Evolutionary conservation across 805 yeast genomes (phyloP).

Genomic region (Pichia exigua): DNA sequence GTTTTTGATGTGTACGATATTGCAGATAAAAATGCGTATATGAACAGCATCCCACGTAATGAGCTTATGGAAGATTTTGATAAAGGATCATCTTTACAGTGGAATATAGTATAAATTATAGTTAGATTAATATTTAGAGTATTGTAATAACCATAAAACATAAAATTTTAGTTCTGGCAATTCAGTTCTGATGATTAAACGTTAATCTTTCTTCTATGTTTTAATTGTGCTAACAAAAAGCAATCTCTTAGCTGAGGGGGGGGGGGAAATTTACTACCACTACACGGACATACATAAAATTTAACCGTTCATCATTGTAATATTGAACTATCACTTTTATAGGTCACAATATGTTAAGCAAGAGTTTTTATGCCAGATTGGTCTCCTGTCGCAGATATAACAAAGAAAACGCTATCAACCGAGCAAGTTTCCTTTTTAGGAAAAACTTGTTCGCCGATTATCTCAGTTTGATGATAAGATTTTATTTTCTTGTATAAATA

Average conservation of each 20-base stretch:
- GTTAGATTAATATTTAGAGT: too few relatives aligned
- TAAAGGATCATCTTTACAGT: not conserved
- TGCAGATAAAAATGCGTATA: slow-evolving; percentile 26
- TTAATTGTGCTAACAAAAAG: too few relatives aligned
- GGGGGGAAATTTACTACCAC: too few relatives aligned
- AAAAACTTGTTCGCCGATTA: not conserved
- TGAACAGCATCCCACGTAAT: slow-evolving; percentile 11
- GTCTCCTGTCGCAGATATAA: not conserved
- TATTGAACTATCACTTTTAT: too few relatives aligned
- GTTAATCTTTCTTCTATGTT: too few relatives aligned
- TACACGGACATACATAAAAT: too few relatives aligned
- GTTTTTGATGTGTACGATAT: slow-evolving; percentile 31
- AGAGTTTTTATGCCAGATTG: too few relatives aligned
- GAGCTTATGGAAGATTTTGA: slow-evolving; percentile 6
- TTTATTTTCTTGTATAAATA: not conserved
- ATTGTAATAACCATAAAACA: too few relatives aligned
- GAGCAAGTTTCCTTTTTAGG: not conserved
- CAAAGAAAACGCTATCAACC: not conserved
- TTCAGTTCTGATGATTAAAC: not conserved
- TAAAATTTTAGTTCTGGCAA: too few relatives aligned
- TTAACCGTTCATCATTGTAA: too few relatives aligned
- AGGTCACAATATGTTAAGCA: too few relatives aligned
- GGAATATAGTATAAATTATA: not conserved
- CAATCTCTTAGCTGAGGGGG: too few relatives aligned
- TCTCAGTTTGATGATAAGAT: not conserved